Evolutionary conservation across 768 basidiomycete genomes (phyloP).

Genomic region (Butyriboletus loyo): DNA sequence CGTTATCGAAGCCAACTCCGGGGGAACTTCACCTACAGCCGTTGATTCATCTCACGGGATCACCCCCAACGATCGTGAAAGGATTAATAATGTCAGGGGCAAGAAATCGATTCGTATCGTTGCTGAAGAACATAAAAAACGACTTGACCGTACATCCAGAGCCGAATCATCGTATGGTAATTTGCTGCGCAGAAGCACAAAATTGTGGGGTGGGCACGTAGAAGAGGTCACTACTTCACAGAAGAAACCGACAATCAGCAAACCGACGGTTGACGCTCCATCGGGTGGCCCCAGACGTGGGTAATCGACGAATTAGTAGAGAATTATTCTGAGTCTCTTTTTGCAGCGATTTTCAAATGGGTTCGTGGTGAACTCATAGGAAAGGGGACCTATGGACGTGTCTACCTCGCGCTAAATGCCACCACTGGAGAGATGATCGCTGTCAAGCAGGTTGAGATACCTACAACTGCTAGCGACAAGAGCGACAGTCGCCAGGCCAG

Average conservation of each 20-base stretch:
- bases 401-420: conserved; percentile 93
- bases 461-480: conserved; percentile 87
- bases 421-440: conserved; percentile 99
- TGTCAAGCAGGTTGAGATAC: conserved; percentile 98
- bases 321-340: conserved; percentile 16
- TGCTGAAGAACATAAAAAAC: conserved; percentile 81
- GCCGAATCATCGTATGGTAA: conserved; percentile 50
- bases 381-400: conserved; percentile 93
- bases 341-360: conserved; percentile 91
- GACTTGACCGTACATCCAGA: conserved; percentile 67
- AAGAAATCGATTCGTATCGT: conserved; percentile 94
- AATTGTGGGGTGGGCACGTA: conserved; percentile 90
- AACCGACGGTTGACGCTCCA: conserved; percentile 54
- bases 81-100: conserved; percentile 49
- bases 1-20: conserved; percentile 82
- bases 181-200: conserved; percentile 78
- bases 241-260: conserved; percentile 43
- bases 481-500: conserved; percentile 80
- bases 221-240: conserved; percentile 89
- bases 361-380: conserved; percentile 97
- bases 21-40: conserved; percentile 73
- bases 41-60: conserved; percentile 48
- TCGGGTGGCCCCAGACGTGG: conserved; percentile 65
- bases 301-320: conserved; percentile 30
- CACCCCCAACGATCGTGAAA: conserved; percentile 31